Conservation (phyloP, 75 land plant genomes). For the Cupressus sempervirens region DNA sequence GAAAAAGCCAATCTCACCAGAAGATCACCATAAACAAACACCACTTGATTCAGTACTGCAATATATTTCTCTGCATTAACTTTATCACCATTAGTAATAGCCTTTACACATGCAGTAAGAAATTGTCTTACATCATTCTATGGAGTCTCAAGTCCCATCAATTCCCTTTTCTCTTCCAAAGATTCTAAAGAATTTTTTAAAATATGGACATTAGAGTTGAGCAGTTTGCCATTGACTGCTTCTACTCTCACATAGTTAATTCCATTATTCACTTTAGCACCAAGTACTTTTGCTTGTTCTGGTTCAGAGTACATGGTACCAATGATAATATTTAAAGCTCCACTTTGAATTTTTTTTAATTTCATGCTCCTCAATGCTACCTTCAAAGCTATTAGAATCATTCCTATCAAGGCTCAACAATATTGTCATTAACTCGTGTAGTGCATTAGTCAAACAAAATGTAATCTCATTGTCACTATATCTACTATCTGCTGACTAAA, state of each 20-base stretch:
- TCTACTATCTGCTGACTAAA: neutral
- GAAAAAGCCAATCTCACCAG: slow-evolving; percentile 60
- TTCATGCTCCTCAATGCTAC: neutral
- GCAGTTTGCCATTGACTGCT: neutral
- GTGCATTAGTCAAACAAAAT: neutral
- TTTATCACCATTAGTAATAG: slow-evolving; percentile 31
- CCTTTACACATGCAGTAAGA: slow-evolving; percentile 64
- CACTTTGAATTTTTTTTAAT: neutral
- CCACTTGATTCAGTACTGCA: slow-evolving; percentile 52
- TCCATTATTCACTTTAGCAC: neutral
- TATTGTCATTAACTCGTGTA: neutral
- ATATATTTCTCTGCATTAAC: slow-evolving; percentile 26
- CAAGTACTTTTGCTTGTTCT: neutral
- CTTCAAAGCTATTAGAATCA: slow-evolving; percentile 10
- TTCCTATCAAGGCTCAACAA: slow-evolving; percentile 53
- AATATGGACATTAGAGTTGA: neutral
- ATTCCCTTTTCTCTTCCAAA: neutral
- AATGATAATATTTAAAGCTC: neutral
- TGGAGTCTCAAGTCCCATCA: neutral
- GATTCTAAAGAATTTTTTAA: neutral
- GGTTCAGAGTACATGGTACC: neutral
- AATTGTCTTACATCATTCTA: slow-evolving; percentile 34
- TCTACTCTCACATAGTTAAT: neutral
- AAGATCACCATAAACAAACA: slow-evolving; percentile 73
- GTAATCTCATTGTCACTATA: neutral